Base-by-base conservation (phyloP, 495 filamentous ascomycete species). In the Cudoniella acicularis region DNA sequence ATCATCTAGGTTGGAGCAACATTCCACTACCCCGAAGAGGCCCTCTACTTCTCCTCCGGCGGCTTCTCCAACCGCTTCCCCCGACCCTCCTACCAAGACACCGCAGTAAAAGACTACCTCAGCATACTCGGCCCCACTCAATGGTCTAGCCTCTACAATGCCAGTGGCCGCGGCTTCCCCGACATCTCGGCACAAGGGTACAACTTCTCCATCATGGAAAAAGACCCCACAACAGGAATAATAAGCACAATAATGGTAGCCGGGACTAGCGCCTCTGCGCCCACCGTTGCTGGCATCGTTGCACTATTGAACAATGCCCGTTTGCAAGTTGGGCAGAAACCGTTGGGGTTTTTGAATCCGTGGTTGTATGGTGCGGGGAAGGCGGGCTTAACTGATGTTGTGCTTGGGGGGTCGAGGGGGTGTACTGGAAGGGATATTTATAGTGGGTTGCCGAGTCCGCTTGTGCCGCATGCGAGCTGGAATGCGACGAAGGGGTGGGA, bases 21-120 rank as follows among this genome's bases (percentile, higher is more conserved):
- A 20, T 72, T 76, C 20, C 71, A 78, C 0, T 67, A 87, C 6
- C 83, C 84, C 23, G 72, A 84, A 30, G 76, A 69, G n/a, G 86
- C 79, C 10, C 75, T 83, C 20, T 65, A 57, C 23, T 87, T 83
- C 63, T 84, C 83, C 27, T 78, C 78, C 0, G 89, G 86, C 3
- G 87, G 89, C 1, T 92, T 93, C 69, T 86, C 82, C 3, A 80
- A 88, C 50, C 75, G 77, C 16, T 92, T 88, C 62, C 47, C 70
- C 1, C 77, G 82, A 3, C 87, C 88, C 0, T 59, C 64, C 2
- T 92, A 87, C 70, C 89, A 92, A 62, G 67, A 83, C 11, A 61
- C 63, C 0, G 83, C 76, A 0, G 79, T 92, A 0, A 56, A 66
- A 9, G 61, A 64, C 0, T 92, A 87, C 61, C 70, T 92, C 8